A percentile compares a stretch with the other conserved stretches of the same genome.
Evolutionary conservation across 371 early-diverging fungal genomes (phyloP).

Genomic region (Batkoa obscura): DNA sequence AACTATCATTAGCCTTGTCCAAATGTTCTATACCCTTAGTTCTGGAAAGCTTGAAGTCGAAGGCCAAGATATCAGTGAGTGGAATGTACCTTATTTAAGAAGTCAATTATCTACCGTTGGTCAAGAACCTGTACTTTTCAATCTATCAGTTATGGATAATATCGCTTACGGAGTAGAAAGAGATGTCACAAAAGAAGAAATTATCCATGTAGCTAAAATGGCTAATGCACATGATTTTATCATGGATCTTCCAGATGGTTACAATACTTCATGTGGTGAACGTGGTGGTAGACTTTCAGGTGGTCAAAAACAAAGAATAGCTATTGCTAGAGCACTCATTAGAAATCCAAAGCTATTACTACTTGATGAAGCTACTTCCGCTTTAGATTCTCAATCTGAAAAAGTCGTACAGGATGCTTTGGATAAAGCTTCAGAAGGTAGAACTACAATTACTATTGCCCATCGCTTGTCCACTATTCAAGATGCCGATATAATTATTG

Average conservation of each 20-base stretch:
- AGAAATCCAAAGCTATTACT: constrained; percentile 50
- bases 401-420: constrained; percentile 21
- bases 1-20: constrained; percentile 33
- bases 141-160: constrained; percentile 53
- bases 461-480: constrained; percentile 51
- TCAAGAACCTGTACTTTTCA: constrained; percentile 70
- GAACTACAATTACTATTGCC: constrained; percentile 46
- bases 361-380: constrained; percentile 81
- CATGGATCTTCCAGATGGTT: constrained; percentile 40
- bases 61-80: constrained; percentile 10
- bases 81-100: constrained; percentile 32
- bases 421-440: constrained; percentile 26
- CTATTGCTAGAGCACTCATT: constrained; percentile 53
- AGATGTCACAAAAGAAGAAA: constrained; percentile 17
- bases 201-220: constrained; percentile 20
- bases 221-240: constrained; percentile 55
- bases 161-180: constrained; percentile 32
- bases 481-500: constrained; percentile 40
- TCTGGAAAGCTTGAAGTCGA: constrained; percentile 1
- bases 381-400: constrained; percentile 49
- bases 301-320: constrained; percentile 31
- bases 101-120: constrained; percentile 44
- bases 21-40: constrained; percentile 10
- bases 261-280: constrained; percentile 65
- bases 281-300: constrained; percentile 64